Conservation (phyloP, 257 asterid genomes). For the Solanum sitiens region DNA sequence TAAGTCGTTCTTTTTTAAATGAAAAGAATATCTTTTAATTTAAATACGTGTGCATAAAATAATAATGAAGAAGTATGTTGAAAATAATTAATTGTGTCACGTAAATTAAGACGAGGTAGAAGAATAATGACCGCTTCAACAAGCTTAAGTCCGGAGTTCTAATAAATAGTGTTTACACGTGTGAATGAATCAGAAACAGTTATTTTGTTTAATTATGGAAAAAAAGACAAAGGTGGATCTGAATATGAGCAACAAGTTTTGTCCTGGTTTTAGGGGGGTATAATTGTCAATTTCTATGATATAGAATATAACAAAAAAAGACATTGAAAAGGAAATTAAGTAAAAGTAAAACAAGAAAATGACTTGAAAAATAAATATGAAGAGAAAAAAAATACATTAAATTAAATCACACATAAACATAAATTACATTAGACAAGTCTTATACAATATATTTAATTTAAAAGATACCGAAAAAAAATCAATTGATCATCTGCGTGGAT, state of each 20-base stretch:
- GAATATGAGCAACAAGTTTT: not conserved
- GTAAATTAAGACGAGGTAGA: not conserved
- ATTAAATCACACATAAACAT: no score
- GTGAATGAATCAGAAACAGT: not conserved
- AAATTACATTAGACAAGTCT: no score
- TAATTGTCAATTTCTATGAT: not conserved
- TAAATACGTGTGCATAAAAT: not conserved
- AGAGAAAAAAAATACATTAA: not conserved
- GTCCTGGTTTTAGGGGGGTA: not conserved
- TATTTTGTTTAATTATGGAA: not conserved
- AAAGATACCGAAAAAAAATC: no score
- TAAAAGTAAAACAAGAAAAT: not conserved
- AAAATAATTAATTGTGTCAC: not conserved
- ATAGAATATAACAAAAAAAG: not conserved
- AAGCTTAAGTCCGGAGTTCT: not conserved
- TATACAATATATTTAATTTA: no score
- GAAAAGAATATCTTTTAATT: no score
- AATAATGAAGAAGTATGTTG: not conserved
- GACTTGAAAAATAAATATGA: not conserved
- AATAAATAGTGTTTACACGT: not conserved
- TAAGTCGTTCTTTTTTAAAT: no score
- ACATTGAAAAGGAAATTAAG: not conserved
- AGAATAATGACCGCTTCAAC: not conserved
- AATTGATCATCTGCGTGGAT: fast-evolving
- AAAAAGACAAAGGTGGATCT: not conserved